Conservation (phyloP, 768 basidiomycete genomes). For the Pluteus cervinus region DNA sequence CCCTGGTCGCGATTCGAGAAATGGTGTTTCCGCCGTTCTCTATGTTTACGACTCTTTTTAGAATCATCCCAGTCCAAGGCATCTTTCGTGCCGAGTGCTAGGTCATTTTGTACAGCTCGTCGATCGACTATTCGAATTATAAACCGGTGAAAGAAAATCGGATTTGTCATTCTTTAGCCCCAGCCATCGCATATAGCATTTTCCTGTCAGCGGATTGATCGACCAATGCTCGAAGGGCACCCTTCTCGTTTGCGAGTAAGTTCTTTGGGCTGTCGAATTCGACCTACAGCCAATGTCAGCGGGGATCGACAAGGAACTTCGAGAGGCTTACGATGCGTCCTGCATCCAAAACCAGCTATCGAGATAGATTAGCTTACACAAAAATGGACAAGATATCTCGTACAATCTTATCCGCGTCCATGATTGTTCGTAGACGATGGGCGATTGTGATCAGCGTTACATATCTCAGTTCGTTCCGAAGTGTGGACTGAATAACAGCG, state of each 20-base stretch:
- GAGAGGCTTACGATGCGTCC: constrained; percentile 55
- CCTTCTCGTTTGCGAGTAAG: constrained; percentile 48
- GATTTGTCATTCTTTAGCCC: too few relatives aligned
- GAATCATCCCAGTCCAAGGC: too few relatives aligned
- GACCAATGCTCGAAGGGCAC: constrained; percentile 61
- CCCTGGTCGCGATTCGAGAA: too few relatives aligned
- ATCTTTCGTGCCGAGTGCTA: too few relatives aligned
- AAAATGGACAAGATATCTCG: constrained; percentile 10
- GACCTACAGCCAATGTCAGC: too few relatives aligned
- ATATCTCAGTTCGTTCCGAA: constrained; percentile 63
- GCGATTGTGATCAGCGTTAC: constrained; percentile 82
- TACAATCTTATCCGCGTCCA: constrained; percentile 67
- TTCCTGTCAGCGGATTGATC: constrained; percentile 52
- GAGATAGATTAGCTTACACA: constrained; percentile 9
- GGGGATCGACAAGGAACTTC: too few relatives aligned
- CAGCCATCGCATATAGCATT: constrained; percentile 37
- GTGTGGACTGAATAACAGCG: constrained; percentile 64
- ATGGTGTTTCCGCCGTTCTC: too few relatives aligned
- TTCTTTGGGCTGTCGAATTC: constrained; percentile 67
- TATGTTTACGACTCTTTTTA: too few relatives aligned
- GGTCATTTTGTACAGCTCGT: too few relatives aligned
- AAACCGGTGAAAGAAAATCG: too few relatives aligned
- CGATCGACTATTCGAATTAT: too few relatives aligned
- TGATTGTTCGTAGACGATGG: constrained; percentile 70
- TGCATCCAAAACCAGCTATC: constrained; percentile 56